Evolutionary conservation across 768 basidiomycete genomes (phyloP), one percentile per base, ranked within the genome.

Genomic region (Podaxis carcinomalis): DNA sequence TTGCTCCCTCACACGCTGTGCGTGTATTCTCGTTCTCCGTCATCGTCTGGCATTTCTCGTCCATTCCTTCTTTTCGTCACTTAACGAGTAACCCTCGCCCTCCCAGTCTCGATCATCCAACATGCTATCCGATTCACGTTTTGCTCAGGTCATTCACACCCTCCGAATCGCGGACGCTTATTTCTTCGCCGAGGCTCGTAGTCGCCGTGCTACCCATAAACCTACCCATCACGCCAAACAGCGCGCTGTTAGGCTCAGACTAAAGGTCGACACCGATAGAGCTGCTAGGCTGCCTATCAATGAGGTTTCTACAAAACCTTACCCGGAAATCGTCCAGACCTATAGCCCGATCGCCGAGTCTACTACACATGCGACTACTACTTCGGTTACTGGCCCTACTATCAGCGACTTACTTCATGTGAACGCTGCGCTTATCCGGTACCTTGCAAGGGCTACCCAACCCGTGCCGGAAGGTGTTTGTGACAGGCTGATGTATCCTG

Each of bases 201-300:
- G 68, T 40, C 67, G 74, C 25, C 81, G 83, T 52, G 64, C 64
- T 23, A 61, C 71, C 2, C 68, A 71, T 4, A 69, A 51, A 7
- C 77, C 73, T 14, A 80, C 80, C 0, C 64, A 75, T 62, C 81
- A 80, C 65, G 85, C 85, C 9, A 79, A 77, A 57, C 74, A 68
- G n/a, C 79, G 73, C 25, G 85, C 85, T 3, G 65, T 62, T 11
- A 61, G 62, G 13, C 75, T 80, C n/a, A 74, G 78, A 28, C 80
- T 86, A 36, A 64, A 61, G 5, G 71, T 87, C 51, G 74, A 81
- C 69, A 75, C 79, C 25, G 64, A 67, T 14, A 72, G 68, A 25
- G 83, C 84, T 0, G 68, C 72, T 40, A 67, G 67, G 16, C 68
- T 77, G 9, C 74, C 75, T 13, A 67, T 78, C 35, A 63, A 75